Base-by-base conservation (phyloP, 371 early-diverging fungal species). In the Apophysomyces elegans region DNA sequence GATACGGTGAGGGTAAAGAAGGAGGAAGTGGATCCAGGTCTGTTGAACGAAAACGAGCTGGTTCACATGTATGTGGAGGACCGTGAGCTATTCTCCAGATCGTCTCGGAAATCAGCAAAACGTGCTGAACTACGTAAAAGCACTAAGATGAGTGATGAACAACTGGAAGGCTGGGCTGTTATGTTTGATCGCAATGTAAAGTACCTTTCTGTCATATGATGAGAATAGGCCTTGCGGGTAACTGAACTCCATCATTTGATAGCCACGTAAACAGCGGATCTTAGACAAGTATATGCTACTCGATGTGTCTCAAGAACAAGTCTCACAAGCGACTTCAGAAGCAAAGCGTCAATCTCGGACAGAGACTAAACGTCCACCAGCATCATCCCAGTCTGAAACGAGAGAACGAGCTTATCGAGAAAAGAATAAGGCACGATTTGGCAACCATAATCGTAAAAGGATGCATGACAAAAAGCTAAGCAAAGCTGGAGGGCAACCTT, bases 111-210 rank as follows among this genome's bases (percentile, higher is more conserved):
- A 66, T 81, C 87, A 6, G 69, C 81, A 5, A 81, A 82, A 57
- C 80, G 97, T 21, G 84, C 70, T 9, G 75, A 76, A 21, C 72
- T 96, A 21, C 81, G 86, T 35, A 71, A 80, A 37, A 64, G 79
- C 58, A 93, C 95, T 6, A 86, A 86, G n/a, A 84, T 94, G 88
- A 84, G 88, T 0, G 93, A 96, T 67, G 96, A 97, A 70, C 96
- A 96, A 75, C 74, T 97, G 5, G 97, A 96, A 71, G 97, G 97
- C 21, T 97, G 97, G 97, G 87, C 80, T 36, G 87, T 85, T 32
- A 95, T 96, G 95, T 86, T 94, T 66, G 76, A 78, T 36, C 82
- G 94, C 61, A 92, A 94, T 70, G 95, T 92, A 84, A 83, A 89
- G 86, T 36, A 50, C 37, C 21, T 26, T 36, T 18, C 1, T 37